Evolutionary conservation across 495 filamentous ascomycete genomes (phyloP).

Genomic region (Talaromyces trachyspermus): DNA sequence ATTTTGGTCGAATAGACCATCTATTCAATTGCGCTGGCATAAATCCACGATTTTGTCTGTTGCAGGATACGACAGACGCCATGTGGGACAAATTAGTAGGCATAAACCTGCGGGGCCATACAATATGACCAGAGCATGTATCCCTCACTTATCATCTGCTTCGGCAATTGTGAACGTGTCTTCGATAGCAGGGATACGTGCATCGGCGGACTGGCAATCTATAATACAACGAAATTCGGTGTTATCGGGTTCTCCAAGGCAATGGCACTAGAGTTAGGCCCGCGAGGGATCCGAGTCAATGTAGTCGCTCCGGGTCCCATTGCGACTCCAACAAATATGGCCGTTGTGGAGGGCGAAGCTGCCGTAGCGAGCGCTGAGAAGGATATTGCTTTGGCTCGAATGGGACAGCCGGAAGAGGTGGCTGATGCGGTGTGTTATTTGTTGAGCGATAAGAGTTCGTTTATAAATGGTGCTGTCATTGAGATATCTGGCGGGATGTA

Average conservation of each 20-base stretch:
- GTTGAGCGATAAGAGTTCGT: constrained; percentile 46
- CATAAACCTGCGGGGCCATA: constrained; percentile 13
- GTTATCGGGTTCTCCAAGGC: not conserved
- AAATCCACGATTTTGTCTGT: constrained; percentile 36
- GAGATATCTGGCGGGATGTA: constrained; percentile 37
- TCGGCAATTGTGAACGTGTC: constrained; percentile 37
- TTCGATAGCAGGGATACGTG: constrained; percentile 33
- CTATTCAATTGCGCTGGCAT: constrained; percentile 49
- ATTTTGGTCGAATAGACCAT: constrained; percentile 29
- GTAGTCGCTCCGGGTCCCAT: constrained; percentile 10
- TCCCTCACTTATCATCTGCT: constrained; percentile 7
- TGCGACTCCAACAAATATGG: constrained; percentile 33
- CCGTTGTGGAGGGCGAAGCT: constrained; percentile 30
- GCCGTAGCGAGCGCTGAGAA: constrained; percentile 13
- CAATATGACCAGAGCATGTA: constrained; percentile 9
- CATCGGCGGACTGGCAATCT: constrained; percentile 22
- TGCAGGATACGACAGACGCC: constrained; percentile 20
- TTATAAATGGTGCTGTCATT: constrained; percentile 48
- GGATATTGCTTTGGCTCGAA: constrained; percentile 39
- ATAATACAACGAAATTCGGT: not conserved
- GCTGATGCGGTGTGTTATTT: constrained; percentile 46
- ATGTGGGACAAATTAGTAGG: constrained; percentile 11
- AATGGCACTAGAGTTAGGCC: not conserved
- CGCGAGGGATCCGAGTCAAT: not conserved
- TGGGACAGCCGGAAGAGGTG: constrained; percentile 46